A percentile compares a stretch with the other conserved stretches of the same genome.
Conservation (phyloP, 352 stramenopile species). For the Hyaloperonospora arabidopsidis region DNA sequence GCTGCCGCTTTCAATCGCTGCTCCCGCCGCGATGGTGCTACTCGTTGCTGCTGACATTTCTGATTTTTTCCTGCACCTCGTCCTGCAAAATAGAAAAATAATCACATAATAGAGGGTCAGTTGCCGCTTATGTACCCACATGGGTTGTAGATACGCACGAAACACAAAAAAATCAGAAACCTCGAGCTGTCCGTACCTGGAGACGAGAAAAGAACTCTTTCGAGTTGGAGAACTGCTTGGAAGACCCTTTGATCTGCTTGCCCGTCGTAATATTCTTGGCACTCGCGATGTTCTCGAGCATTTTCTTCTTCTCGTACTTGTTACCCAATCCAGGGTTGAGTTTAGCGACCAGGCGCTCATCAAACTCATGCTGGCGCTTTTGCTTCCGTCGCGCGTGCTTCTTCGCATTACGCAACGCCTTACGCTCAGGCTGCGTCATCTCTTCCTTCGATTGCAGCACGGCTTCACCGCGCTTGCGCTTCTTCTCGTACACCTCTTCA, state of each 20-base stretch:
- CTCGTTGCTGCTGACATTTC: constrained; percentile 25
- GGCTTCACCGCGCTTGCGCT: constrained; percentile 76
- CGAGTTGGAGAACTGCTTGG: constrained; percentile 82
- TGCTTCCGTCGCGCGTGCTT: constrained; percentile 89
- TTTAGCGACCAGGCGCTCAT: constrained; percentile 90
- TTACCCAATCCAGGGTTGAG: constrained; percentile 92
- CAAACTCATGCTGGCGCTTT: constrained; percentile 80
- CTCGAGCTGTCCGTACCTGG: constrained; percentile 31
- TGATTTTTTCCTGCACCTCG: constrained; percentile 42
- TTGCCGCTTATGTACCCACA: constrained; percentile 1
- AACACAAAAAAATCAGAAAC: constrained; percentile 10
- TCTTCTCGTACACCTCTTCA: constrained; percentile 83
- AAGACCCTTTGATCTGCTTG: constrained; percentile 74
- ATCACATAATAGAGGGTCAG: constrained; percentile 8
- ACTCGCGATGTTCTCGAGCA: constrained; percentile 70
- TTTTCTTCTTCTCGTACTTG: constrained; percentile 93
- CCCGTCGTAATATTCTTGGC: constrained; percentile 81
- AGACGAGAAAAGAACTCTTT: constrained; percentile 82
- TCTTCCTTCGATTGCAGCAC: constrained; percentile 79
- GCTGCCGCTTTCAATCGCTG: constrained; percentile 7
- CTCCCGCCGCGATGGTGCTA: constrained; percentile 12
- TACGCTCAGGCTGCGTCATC: constrained; percentile 84
- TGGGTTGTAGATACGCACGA: constrained; percentile 10
- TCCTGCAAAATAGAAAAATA: constrained; percentile 22
- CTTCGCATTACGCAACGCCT: constrained; percentile 82